Base-by-base conservation (phyloP, 2,329 filamentous ascomycete species). In the Fusarium equiseti region DNA sequence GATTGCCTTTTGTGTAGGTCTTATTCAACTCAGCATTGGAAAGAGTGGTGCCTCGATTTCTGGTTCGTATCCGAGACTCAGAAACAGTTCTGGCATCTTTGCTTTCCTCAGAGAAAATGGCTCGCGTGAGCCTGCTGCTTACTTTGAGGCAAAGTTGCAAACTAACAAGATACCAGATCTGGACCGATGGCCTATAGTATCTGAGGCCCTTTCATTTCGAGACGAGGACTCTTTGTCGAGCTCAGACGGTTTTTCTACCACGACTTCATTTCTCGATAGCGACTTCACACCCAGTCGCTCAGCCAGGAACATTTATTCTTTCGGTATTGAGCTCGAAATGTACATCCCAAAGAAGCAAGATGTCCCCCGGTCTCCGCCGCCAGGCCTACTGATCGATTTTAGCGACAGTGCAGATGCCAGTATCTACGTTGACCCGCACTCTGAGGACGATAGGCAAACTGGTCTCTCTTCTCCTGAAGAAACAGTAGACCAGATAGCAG, bases 241-340 rank as follows among this genome's bases (percentile, higher is more conserved):
- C 27, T 27, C 9, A 20, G 22, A 29, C 18, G 40, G 43, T 27
- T 45, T 32, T 29, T 51, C 15, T 38, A 12, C 35, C 35, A 38
- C 35, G 35, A n/a, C 35, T n/a, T n/a, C 35, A n/a, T 38, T n/a
- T n/a, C 35, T 38, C 18, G 35, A 38, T 38, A 38, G 18, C 11
- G 35, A 38, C 10, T 38, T 38, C 3, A 38, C 18, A 12, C 35
- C 35, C 18, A 38, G 12, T 18, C 42, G 13, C 11, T 52, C 9
- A n/a, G 16, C 18, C 35, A 38, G 35, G 35, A 51, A 55, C 38
- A 48, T 16, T 5, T 74, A 74, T 54, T 71, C 59, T 12, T 60
- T 74, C 20, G 72, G 70, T 13, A 45, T 74, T n/a, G 72, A 74
- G 59, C 52, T 74, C 11, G 72, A 74, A 46, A 32, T 73, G 24